Conservation (phyloP, 78 protist species). For the Tieghemostelium lacteum region DNA sequence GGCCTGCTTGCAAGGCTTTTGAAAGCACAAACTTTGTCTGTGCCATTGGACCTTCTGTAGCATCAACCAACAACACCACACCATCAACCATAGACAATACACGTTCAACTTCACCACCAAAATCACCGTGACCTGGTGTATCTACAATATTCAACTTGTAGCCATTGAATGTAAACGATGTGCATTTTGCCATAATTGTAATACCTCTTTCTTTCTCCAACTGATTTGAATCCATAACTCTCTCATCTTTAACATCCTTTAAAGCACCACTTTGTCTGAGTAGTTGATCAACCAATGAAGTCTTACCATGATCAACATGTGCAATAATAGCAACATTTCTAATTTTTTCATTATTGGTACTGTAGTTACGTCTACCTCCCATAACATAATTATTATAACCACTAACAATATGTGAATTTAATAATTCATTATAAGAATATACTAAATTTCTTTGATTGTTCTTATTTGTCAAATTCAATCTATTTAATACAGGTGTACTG, state of each 20-base stretch:
- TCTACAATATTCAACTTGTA: slow-evolving; percentile 90
- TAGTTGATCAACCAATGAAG: slow-evolving; percentile 75
- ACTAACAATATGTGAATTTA: neutral
- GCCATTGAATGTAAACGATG: slow-evolving; percentile 38
- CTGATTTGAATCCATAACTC: slow-evolving; percentile 83
- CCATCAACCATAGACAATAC: slow-evolving; percentile 91
- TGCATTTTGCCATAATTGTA: slow-evolving; percentile 93
- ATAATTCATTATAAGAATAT: too few species aligned
- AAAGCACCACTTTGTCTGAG: slow-evolving; percentile 71
- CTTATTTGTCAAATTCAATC: neutral
- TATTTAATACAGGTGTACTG: neutral
- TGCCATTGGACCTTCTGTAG: slow-evolving; percentile 95
- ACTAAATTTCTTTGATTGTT: neutral
- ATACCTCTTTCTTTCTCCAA: slow-evolving; percentile 94
- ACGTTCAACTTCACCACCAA: slow-evolving; percentile 96
- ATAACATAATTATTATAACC: neutral
- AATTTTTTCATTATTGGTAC: slow-evolving; percentile 28
- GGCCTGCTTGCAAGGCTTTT: slow-evolving; percentile 88
- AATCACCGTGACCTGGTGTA: slow-evolving; percentile 97
- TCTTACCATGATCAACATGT: slow-evolving; percentile 87
- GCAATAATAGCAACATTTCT: slow-evolving; percentile 87
- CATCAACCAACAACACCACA: slow-evolving; percentile 93
- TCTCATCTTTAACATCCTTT: slow-evolving; percentile 45
- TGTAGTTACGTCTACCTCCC: too few species aligned
- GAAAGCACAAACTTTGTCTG: slow-evolving; percentile 94